These are phyloP conservation scores for Aspergillus melleus DNA, from an alignment of 2,329 filamentous ascomycete species.

Conservation along the genomic window DNA sequence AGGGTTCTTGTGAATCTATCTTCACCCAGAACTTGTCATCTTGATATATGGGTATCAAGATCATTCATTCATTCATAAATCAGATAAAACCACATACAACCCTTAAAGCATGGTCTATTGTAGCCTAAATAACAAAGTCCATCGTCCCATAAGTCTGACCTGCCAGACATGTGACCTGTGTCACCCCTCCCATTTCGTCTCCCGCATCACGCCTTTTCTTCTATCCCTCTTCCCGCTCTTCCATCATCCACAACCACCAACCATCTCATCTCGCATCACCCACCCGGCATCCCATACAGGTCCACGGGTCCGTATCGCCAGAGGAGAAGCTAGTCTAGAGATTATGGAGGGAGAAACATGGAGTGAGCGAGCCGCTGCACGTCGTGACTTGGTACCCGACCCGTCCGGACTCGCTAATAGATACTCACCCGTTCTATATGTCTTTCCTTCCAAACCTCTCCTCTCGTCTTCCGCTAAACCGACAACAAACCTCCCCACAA, in stretches of 20 bases:
- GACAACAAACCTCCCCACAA: slow-evolving; percentile 55
- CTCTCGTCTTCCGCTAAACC: slow-evolving; percentile 15
- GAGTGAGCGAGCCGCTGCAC: no score
- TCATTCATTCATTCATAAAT: not conserved
- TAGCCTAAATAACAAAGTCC: not conserved
- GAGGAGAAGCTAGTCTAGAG: no score
- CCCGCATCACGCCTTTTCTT: not conserved
- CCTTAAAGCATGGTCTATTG: no score
- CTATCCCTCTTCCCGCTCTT: no score
- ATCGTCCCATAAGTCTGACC: not conserved
- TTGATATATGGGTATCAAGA: not conserved
- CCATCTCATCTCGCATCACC: not conserved
- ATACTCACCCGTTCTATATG: not conserved
- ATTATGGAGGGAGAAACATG: no score
- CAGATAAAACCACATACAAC: not conserved
- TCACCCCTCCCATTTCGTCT: not conserved
- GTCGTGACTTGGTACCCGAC: no score
- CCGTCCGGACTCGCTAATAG: no score
- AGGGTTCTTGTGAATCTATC: no score
- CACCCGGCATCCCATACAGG: no score
- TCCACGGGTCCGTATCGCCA: no score
- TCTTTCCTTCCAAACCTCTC: not conserved
- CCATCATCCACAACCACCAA: not conserved
- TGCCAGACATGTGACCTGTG: not conserved
- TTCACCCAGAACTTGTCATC: not conserved